Base-by-base conservation (phyloP, 345 rosid genomes). In the Diplotaxis tenuifolia region DNA sequence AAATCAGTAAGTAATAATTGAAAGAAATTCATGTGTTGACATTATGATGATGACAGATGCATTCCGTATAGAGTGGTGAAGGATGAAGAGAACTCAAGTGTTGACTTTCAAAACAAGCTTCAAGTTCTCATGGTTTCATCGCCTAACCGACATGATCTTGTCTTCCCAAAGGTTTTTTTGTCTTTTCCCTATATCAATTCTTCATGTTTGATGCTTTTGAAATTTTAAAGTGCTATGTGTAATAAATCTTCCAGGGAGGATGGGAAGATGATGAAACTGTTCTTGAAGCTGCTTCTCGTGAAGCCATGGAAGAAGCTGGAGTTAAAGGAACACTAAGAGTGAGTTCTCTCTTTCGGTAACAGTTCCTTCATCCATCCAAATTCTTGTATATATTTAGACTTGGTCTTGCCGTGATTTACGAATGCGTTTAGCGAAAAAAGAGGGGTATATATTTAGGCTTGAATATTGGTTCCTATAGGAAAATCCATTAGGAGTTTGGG, bases 231-330 rank as follows among this genome's bases (percentile, higher is more conserved):
- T 40, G 32, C 9, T 18, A 12, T 32, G 29, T 47, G 4, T 22
- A 65, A 65, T n/a, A n/a, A 73, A 50, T 67, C 49, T 12, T 49
- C 18, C 76, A 94, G 97, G 98, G 98, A 67, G 98, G 98, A 53
- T 94, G 98, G 98, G 98, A 94, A 82, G 82, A 91, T 75, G 97
- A 94, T 75, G 98, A 94, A 77, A 88, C 95, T 25, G 74, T 89
- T 42, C 70, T 73, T 23, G 88, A 94, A 83, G 98, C 98, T 59
- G 98, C 98, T 61, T 69, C 85, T 58, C 97, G 97, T 8, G 97
- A 91, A 78, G 92, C 98, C 73, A 36, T 87, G 55, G 98, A 94
- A 84, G 98, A 94, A 85, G 97, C 98, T 0, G 98, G 98, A 70
- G 90, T 94, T 4, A 83, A 78, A 85, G 97, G 98, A 81, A 70